Evolutionary conservation across 2,329 filamentous ascomycete genomes (phyloP), one percentile per base, ranked within the genome.

Genomic region (Arthrobotrys pseudoclavata): DNA sequence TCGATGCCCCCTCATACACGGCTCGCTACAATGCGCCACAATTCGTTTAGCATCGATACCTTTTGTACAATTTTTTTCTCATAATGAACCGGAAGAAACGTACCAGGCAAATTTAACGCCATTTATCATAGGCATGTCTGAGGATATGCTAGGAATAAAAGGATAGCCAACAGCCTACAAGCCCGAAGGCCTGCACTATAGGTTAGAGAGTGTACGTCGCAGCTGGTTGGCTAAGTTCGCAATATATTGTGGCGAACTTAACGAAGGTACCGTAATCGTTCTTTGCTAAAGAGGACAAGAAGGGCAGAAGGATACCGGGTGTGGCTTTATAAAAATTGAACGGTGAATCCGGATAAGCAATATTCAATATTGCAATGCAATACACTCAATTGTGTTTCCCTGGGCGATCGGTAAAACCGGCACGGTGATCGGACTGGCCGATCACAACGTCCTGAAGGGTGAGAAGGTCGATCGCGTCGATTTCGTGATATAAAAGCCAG

Each of bases 1-100:
- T 64, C 85, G 84, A 80, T 86, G 85, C 18, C 85, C 85, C 68
- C 85, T 84, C 79, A 86, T 85, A 76, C 85, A 86, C 80, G 85
- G 85, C 79, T 86, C 85, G 76, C 85, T 86, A n/a, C 20, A 22
- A 18, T 31, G 48, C 7, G 20, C 31, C 24, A 61, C 42, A 13
- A 42, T 22, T 34, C 13, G 55, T 76, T 67, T 66, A 50, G 42
- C 6, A 37, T n/a, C 2, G 13, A 5, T 40, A 5, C 12, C 15
- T 40, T 40, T 40, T 40, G 15, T 40, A 40, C 12, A 1, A 5
- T 34, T 34, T 34, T 10, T 4, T 34, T 34, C n/a, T 3, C 2
- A 45, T 2, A 45, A 45, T 18, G 4, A 10, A 20, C n/a, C 10
- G 5, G 42, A 45, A 20, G 42, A 20, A 45, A 79, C 76, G 20